Percentiles rank a stretch among this genome's conserved stretches.
Conservation (phyloP, 345 rosid genomes). For the Cardiospermum halicacabum region DNA sequence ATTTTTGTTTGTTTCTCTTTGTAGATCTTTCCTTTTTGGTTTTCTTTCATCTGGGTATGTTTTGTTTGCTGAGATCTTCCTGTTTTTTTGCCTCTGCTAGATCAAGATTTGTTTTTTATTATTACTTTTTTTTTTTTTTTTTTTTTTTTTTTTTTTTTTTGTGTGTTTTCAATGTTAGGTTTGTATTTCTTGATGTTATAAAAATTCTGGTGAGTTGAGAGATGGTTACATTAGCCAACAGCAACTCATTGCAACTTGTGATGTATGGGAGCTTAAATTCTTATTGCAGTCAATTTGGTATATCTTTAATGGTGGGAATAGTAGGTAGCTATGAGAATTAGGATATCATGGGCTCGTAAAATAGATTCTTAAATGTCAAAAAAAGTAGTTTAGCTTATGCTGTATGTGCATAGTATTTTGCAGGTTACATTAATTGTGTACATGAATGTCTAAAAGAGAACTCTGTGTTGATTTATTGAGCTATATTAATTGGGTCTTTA, state of each 20-base stretch:
- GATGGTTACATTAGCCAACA: background rate
- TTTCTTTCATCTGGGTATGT: constrained; percentile 7
- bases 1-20: constrained; percentile 9
- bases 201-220: constrained; percentile 9
- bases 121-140: background rate
- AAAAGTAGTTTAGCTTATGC: background rate
- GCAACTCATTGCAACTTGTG: background rate
- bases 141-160: background rate
- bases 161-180: background rate
- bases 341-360: background rate
- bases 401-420: background rate
- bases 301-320: background rate
- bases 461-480: constrained; percentile 8
- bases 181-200: background rate
- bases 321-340: background rate
- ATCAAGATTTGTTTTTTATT: constrained; percentile 16
- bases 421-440: constrained; percentile 13
- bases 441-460: constrained; percentile 7
- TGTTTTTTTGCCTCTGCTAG: constrained; percentile 10
- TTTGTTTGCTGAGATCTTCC: constrained; percentile 21
- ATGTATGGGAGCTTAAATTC: background rate
- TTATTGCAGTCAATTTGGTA: background rate
- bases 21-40: constrained; percentile 24
- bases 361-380: constrained; percentile 2
- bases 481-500: constrained; percentile 7